Conservation (phyloP, 495 filamentous ascomycete species). For the Xylaria scruposa region DNA sequence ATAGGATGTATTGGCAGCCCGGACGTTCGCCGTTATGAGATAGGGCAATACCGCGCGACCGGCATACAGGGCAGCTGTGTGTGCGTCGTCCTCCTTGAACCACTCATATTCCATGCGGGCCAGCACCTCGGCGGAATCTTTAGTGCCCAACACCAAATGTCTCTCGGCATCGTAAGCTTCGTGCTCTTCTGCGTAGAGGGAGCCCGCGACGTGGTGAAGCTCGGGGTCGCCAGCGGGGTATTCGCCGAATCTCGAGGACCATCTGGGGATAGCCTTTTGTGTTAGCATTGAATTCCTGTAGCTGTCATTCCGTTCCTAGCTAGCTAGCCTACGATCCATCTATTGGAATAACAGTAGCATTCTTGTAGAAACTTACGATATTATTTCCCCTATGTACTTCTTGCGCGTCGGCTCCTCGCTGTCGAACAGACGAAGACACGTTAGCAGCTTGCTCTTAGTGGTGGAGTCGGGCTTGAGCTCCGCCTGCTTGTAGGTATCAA, state of each 20-base stretch:
- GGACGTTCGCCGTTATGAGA: constrained; percentile 86
- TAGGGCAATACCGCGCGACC: constrained; percentile 92
- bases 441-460: constrained; percentile 64
- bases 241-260: constrained; percentile 84
- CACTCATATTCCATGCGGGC: constrained; percentile 87
- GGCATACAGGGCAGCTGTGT: constrained; percentile 88
- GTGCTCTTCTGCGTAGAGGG: constrained; percentile 86
- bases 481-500: constrained; percentile 87
- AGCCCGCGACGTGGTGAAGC: constrained; percentile 90
- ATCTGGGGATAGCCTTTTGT: constrained; percentile 53
- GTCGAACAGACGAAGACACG: constrained; percentile 78
- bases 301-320: constrained; percentile 3
- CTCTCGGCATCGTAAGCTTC: constrained; percentile 91
- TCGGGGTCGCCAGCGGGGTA: constrained; percentile 94
- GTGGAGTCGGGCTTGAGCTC: constrained; percentile 72
- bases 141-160: constrained; percentile 88
- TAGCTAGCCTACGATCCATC: constrained; percentile 14
- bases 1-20: constrained; percentile 82
- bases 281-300: constrained; percentile 29
- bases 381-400: constrained; percentile 86
- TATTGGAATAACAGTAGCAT: neutral
- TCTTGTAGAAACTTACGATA: constrained; percentile 60
- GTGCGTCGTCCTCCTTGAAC: constrained; percentile 87
- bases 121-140: constrained; percentile 82
- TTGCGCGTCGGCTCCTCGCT: constrained; percentile 87